phyloP scores from a whole-genome alignment of 2,329 filamentous ascomycete species.

The Gnomoniopsis smithogilvyi region DNA sequence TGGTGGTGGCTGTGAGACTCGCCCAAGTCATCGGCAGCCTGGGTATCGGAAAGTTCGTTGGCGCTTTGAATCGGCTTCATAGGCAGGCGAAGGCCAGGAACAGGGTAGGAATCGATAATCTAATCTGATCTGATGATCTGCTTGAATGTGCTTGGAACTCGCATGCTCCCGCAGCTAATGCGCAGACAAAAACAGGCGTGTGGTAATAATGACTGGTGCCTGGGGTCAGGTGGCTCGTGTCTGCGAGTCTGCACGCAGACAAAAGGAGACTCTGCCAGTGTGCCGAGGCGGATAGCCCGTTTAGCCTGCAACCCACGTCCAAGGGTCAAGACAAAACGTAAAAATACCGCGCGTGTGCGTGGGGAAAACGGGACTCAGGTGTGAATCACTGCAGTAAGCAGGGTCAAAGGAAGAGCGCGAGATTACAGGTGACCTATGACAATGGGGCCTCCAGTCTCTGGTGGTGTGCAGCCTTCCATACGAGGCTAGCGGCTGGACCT shows the following conservation, averaged over 20 bases:
- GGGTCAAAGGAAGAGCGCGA: slow-evolving; percentile 10
- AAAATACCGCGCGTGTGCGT: not conserved
- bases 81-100: slow-evolving; percentile 3
- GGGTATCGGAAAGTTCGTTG: not conserved
- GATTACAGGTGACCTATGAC: slow-evolving; percentile 6
- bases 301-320: no score
- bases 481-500: slow-evolving; percentile 1
- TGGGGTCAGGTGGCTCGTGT: not conserved
- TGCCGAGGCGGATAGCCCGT: not conserved
- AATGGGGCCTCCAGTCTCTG: not conserved
- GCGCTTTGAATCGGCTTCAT: slow-evolving; percentile 8
- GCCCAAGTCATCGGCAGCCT: not conserved
- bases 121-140: slow-evolving; percentile 18
- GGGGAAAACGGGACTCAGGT: not conserved
- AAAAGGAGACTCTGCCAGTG: not conserved
- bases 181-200: not conserved
- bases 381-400: slow-evolving; percentile 2
- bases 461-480: slow-evolving; percentile 5
- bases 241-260: slow-evolving; percentile 8
- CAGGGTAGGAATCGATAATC: slow-evolving; percentile 2
- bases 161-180: slow-evolving; percentile 8
- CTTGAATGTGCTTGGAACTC: not conserved
- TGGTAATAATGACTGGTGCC: not conserved
- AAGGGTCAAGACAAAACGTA: not conserved
- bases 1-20: not conserved